Conservation (phyloP, 73 alveolate species). For the Blepharisma japonicum region DNA sequence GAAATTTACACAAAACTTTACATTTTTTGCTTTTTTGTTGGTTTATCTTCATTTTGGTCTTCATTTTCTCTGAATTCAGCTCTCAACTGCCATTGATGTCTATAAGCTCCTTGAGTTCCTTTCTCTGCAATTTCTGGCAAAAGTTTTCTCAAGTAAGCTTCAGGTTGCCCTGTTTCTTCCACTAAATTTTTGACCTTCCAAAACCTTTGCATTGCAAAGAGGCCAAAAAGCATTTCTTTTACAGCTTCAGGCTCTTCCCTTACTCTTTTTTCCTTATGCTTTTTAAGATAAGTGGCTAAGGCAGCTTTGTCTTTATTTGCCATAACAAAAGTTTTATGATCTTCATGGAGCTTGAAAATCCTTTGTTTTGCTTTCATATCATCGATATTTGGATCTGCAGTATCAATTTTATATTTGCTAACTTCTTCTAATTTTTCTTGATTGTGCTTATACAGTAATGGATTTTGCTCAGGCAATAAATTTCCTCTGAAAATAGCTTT, state of each 20-base stretch:
- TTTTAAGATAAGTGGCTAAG: neutral
- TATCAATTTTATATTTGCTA: too few relatives aligned
- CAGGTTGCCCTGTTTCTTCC: constrained; percentile 1
- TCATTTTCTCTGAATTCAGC: neutral
- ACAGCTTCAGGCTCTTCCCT: constrained; percentile 6
- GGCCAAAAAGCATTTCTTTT: neutral
- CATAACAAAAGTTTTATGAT: neutral
- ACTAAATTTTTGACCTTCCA: neutral
- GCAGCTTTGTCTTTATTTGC: neutral
- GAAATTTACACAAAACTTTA: too few relatives aligned
- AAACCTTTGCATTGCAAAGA: neutral
- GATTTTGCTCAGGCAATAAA: neutral
- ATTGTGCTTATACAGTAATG: too few relatives aligned
- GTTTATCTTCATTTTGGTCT: neutral
- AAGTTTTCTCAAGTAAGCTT: neutral
- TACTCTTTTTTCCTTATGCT: constrained; percentile 1
- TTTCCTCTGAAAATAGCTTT: neutral
- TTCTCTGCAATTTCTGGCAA: constrained; percentile 6
- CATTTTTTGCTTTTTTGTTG: too few relatives aligned
- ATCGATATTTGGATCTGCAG: too few relatives aligned
- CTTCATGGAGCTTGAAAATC: neutral
- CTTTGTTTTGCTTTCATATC: neutral
- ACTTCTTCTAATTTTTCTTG: too few relatives aligned
- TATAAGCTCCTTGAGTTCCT: neutral
- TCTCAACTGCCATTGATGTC: neutral